Percentiles rank a stretch among this genome's conserved stretches.
These are phyloP conservation scores for Cryomyces antarcticus DNA, from an alignment of 495 filamentous ascomycete species.

Conservation along the genomic window DNA sequence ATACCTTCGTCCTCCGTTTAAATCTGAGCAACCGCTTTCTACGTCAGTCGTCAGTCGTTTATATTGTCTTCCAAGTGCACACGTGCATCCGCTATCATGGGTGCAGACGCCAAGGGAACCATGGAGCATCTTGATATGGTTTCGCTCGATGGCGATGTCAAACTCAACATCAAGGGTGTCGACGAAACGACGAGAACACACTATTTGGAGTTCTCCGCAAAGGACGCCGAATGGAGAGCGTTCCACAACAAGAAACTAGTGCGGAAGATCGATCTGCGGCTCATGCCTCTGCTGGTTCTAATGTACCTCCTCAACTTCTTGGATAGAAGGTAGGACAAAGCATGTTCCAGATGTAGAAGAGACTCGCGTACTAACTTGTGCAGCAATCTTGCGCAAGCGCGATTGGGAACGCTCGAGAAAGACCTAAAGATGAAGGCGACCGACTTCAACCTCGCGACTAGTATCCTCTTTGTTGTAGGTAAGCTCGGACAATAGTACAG, in stretches of 20 bases:
- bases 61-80: too few species aligned
- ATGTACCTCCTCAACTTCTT: constrained; percentile 75
- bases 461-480: constrained; percentile 12
- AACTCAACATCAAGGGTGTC: too few species aligned
- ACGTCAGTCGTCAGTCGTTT: too few species aligned
- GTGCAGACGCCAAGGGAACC: too few species aligned
- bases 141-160: too few species aligned
- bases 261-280: constrained; percentile 41
- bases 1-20: too few species aligned
- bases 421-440: constrained; percentile 26
- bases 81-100: too few species aligned
- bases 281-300: constrained; percentile 42
- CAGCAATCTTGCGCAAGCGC: constrained; percentile 13
- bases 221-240: not conserved
- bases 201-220: constrained; percentile 2
- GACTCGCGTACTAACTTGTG: too few species aligned
- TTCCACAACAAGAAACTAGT: constrained; percentile 27
- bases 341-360: too few species aligned
- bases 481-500: not conserved
- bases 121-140: too few species aligned
- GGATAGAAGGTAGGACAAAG: constrained; percentile 30
- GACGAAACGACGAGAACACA: not conserved
- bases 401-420: constrained; percentile 24
- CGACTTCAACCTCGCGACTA: constrained; percentile 16
- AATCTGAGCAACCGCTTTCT: too few species aligned